These are phyloP conservation scores for Tephrocybe sp. DNA, from an alignment of 768 basidiomycete genomes.

Conservation along the genomic window DNA sequence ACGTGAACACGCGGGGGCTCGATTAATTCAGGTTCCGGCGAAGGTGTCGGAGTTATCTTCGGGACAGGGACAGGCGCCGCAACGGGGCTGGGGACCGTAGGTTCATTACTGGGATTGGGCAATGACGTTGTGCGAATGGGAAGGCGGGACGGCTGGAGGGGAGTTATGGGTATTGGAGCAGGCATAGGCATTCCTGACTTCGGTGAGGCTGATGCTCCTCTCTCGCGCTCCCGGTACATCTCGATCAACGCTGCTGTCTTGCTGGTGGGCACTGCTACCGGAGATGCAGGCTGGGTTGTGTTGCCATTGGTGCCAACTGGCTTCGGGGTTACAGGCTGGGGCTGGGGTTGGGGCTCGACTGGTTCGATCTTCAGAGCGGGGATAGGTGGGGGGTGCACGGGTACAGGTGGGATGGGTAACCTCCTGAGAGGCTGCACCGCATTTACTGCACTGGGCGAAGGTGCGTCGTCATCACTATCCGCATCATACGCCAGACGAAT, in stretches of 20 bases:
- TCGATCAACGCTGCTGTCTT: conserved; percentile 80
- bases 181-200: conserved; percentile 16
- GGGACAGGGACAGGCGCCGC: conserved; percentile 26
- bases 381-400: conserved; percentile 1
- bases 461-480: conserved; percentile 32
- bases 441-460: background rate
- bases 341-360: conserved; percentile 8
- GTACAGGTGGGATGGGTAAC: conserved; percentile 17
- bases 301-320: conserved; percentile 15
- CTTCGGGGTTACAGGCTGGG: background rate
- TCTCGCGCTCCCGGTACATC: conserved; percentile 79
- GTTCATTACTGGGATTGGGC: conserved; percentile 18
- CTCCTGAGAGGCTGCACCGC: conserved; percentile 11
- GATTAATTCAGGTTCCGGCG: conserved; percentile 26
- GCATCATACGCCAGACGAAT: conserved; percentile 31
- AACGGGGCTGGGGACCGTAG: conserved; percentile 19
- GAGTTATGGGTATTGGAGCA: conserved; percentile 25
- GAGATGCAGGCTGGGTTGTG: background rate
- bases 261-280: conserved; percentile 31
- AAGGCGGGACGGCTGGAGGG: conserved; percentile 36
- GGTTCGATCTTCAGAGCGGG: conserved; percentile 8
- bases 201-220: conserved; percentile 34
- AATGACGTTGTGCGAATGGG: conserved; percentile 33
- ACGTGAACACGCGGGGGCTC: conserved; percentile 32
- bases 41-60: conserved; percentile 20